Evolutionary conservation across 306 rosid genomes (phyloP), one percentile per base, ranked within the genome.

Genomic region (Rosa chinensis): DNA sequence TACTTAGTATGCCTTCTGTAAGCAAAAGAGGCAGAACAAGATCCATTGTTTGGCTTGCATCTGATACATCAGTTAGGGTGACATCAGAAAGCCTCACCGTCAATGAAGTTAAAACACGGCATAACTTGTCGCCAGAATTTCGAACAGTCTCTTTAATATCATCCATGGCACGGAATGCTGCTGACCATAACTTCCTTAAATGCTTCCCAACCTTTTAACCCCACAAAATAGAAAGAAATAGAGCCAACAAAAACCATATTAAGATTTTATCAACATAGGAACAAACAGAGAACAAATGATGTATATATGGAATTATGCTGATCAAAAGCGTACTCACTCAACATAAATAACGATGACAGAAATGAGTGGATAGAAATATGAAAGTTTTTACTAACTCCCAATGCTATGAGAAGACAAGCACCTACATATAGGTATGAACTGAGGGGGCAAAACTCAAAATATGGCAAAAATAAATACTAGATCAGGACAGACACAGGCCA

Each of bases 131-230:
- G 37, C 99, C 99, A 83, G 99, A 83, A 81, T 72, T 91, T 77
- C 99, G 91, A 66, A 95, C 97, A 44, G 98, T 95, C 88, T 95
- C 98, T 75, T 95, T 95, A 72, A 95, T 92, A 84, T 95, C 99
- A 75, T 95, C 99, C 99, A 95, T 95, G 66, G 92, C 90, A 62
- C 97, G 95, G 84, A 95, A 95, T 79, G 97, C 94, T 71, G 83
- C 95, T 13, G 89, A 84, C 99, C 99, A 95, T 81, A 92, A 75
- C 78, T 87, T 90, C 74, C 83, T 86, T 82, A 95, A 81, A 91
- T 95, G 89, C 87, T 89, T 92, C 62, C 75, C 92, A 40, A 92
- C 95, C 99, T 95, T n/a, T 28, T 85, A 52, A 74, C 20, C 75
- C 53, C 53, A 17, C 45, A 53, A 49, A 48, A 66, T 28, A 35